These are phyloP conservation scores for Magnolia officinalis DNA, from an alignment of 164 flowering plant species.

Conservation along the genomic window DNA sequence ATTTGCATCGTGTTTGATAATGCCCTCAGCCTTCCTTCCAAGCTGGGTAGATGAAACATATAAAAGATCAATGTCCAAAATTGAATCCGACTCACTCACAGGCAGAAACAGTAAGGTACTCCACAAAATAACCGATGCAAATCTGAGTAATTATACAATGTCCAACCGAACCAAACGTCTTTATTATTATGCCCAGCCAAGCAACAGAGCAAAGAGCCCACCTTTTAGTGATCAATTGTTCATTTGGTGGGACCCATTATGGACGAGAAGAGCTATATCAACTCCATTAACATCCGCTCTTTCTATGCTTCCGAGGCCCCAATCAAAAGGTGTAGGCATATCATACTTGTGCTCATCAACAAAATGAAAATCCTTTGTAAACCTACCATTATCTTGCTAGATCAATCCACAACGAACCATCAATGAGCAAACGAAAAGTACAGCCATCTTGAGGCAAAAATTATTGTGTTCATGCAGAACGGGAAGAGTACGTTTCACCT, in stretches of 20 bases:
- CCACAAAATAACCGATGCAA: neutral
- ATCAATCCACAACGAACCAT: no score
- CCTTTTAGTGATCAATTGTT: neutral
- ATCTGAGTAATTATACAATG: neutral
- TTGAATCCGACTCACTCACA: no score
- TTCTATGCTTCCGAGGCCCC: slow-evolving; percentile 76
- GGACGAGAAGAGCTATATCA: slow-evolving; percentile 65
- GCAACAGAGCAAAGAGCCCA: neutral
- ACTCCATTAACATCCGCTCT: slow-evolving; percentile 96
- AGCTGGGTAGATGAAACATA: slow-evolving; percentile 84
- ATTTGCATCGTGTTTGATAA: slow-evolving; percentile 92
- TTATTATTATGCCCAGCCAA: no score
- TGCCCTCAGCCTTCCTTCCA: slow-evolving; percentile 96
- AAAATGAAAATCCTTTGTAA: slow-evolving; percentile 40
- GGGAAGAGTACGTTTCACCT: no score
- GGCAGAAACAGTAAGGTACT: neutral
- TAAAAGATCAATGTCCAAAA: neutral
- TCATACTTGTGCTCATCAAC: slow-evolving; percentile 88
- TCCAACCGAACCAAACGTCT: neutral
- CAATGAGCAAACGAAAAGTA: no score
- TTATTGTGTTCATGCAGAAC: no score
- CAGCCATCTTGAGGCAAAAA: no score
- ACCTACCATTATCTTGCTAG: no score
- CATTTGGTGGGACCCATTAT: neutral
- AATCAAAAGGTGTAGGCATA: slow-evolving; percentile 68